Conservation (phyloP, 2,329 filamentous ascomycete genomes). For the Claviceps arundinis region DNA sequence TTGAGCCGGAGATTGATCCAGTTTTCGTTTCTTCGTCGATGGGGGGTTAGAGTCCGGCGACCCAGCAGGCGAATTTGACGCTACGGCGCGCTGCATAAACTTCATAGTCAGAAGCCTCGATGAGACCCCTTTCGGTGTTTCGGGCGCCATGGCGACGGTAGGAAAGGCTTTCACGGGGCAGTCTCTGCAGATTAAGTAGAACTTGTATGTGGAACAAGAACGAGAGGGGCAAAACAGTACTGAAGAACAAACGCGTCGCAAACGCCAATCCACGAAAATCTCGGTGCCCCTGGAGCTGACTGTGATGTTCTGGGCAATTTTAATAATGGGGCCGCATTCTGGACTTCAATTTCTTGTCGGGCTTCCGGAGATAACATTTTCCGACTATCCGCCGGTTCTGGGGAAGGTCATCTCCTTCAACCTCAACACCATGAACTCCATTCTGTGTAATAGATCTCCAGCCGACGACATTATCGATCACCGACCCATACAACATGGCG, state of each 20-base stretch:
- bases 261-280: not conserved
- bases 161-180: too few species aligned
- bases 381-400: constrained; percentile 1
- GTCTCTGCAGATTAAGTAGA: too few species aligned
- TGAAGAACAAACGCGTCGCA: not conserved
- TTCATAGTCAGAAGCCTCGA: constrained; percentile 88
- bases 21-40: constrained; percentile 51
- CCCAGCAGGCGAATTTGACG: constrained; percentile 35
- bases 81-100: constrained; percentile 85
- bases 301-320: not conserved
- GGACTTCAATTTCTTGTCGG: not conserved
- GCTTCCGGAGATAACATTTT: constrained; percentile 6
- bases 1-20: constrained; percentile 24
- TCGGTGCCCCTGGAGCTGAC: not conserved
- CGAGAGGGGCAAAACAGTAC: not conserved
- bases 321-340: not conserved
- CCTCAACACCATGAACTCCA: not conserved
- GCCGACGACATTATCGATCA: not conserved
- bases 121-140: constrained; percentile 59
- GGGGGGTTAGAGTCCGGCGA: constrained; percentile 36
- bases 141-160: constrained; percentile 27
- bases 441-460: not conserved
- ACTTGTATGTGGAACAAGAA: not conserved
- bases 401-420: not conserved
- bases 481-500: constrained; percentile 22